phyloP scores from a whole-genome alignment of 2,329 filamentous ascomycete species.

The Gaeumannomyces sp. region DNA sequence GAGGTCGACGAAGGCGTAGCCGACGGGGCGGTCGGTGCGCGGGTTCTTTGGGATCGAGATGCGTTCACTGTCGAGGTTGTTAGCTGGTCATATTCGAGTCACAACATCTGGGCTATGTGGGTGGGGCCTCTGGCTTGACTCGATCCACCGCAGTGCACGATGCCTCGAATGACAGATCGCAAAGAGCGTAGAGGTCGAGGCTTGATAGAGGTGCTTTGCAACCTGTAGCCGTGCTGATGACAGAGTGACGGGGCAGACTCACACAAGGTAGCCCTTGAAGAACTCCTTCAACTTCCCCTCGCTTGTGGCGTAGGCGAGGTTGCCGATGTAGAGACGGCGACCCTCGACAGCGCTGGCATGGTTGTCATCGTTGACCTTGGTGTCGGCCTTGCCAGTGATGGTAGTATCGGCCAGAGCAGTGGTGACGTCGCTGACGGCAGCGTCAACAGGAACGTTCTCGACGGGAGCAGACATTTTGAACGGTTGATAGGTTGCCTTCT shows the following conservation, averaged over 20 bases:
- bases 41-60: constrained; percentile 99
- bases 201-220: neutral
- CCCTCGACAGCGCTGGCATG: constrained; percentile 97
- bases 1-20: constrained; percentile 98
- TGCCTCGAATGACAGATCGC: neutral
- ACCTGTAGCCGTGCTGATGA: no score
- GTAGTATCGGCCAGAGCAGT: constrained; percentile 66
- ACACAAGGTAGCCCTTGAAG: constrained; percentile 99
- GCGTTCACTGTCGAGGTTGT: constrained; percentile 63
- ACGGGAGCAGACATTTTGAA: constrained; percentile 78
- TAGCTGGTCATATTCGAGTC: neutral
- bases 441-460: constrained; percentile 59
- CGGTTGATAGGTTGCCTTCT: constrained; percentile 21
- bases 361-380: constrained; percentile 77
- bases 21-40: constrained; percentile 95
- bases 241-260: constrained; percentile 42
- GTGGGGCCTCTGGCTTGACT: neutral
- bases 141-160: neutral
- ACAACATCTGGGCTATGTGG: neutral
- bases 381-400: constrained; percentile 52
- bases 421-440: constrained; percentile 73
- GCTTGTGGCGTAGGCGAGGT: constrained; percentile 99
- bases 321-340: constrained; percentile 99
- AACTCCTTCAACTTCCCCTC: constrained; percentile 99
- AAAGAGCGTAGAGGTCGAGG: neutral